Base-by-base conservation (phyloP, 192 early-diverging fungal species). In the Backusella macrospora region DNA sequence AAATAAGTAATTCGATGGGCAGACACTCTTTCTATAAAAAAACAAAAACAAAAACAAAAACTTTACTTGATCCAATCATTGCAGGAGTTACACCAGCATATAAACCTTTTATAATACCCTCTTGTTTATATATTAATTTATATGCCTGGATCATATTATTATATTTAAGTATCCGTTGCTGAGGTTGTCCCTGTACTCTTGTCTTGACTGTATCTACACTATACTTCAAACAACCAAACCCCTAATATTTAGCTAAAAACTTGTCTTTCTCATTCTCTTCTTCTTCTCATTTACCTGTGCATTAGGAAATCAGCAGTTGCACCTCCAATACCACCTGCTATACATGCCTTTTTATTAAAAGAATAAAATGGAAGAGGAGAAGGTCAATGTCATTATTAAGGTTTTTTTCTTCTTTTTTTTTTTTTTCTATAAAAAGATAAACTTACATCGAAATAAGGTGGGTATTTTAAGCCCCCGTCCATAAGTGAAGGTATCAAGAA, bases 101-200 rank as follows among this genome's bases (percentile, higher is more conserved):
- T 10, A 88, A 76, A 34, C 87, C 87, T 68, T 82, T 70, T 15
- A 80, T 68, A 29, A 85, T 67, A 29, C 87, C 87, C 39, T 88
- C 87, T 74, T 88, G 82, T 37, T 82, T 81, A 23, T 83, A 62
- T 45, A 88, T 88, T 21, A 82, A 76, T 48, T 79, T 73, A 75
- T 86, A 88, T 38, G 87, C 78, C 65, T 88, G 85, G 23, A 86
- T 64, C 87, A 88, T 88, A 77, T 84, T 88, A 68, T 82, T 71
- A 71, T 88, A 88, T 47, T 88, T 86, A 37, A 76, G 76, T 12
- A 81, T 45, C 18, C 74, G 71, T 59, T 73, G 81, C 38, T 80
- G 73, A 16, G 84, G 84, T 70, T 88, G 87, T 15, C 87, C 87
- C 68, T 88, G 87, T 45, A 88, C 65, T 37, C 87, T 70, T 5